phyloP scores from a whole-genome alignment of 2,329 filamentous ascomycete species.

The Aureobasidium sp. region DNA sequence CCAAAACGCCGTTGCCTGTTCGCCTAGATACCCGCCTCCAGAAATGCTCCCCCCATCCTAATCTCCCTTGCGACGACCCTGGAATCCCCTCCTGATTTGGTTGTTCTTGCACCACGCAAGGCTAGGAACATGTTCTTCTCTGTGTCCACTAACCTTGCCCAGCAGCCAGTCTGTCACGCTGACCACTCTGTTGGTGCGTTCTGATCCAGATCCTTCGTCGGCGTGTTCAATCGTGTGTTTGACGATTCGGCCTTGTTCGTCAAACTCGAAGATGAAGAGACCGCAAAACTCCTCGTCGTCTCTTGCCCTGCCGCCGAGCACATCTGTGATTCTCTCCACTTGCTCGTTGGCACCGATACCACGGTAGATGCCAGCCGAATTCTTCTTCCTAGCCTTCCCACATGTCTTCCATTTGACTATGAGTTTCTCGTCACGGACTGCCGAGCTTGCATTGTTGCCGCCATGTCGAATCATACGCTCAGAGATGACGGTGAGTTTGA shows the following conservation, averaged over 20 bases:
- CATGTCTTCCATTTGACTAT: constrained; percentile 83
- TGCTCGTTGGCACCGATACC: constrained; percentile 34
- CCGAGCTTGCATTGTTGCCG: constrained; percentile 33
- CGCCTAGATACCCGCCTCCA: neutral
- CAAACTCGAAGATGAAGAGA: constrained; percentile 93
- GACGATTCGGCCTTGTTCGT: constrained; percentile 71
- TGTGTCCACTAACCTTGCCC: constrained; percentile 58
- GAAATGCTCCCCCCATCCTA: neutral
- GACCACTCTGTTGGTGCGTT: constrained; percentile 76
- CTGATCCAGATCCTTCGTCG: constrained; percentile 74
- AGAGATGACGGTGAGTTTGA: constrained; percentile 76
- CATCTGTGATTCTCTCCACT: constrained; percentile 47
- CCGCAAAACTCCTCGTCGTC: constrained; percentile 75
- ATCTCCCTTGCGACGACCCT: neutral
- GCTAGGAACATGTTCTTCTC: constrained; percentile 31
- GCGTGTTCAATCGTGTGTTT: constrained; percentile 93
- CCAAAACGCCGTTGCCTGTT: constrained; percentile 7
- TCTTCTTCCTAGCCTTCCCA: constrained; percentile 42
- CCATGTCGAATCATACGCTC: constrained; percentile 69
- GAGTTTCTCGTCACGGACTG: constrained; percentile 60
- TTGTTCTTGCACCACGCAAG: constrained; percentile 33
- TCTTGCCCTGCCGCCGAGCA: constrained; percentile 45
- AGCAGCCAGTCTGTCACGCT: constrained; percentile 91
- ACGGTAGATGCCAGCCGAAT: constrained; percentile 39
- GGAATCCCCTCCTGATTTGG: constrained; percentile 5